These are phyloP conservation scores for Fusarium sacchari DNA, from an alignment of 2,329 filamentous ascomycete genomes.

Conservation along the genomic window DNA sequence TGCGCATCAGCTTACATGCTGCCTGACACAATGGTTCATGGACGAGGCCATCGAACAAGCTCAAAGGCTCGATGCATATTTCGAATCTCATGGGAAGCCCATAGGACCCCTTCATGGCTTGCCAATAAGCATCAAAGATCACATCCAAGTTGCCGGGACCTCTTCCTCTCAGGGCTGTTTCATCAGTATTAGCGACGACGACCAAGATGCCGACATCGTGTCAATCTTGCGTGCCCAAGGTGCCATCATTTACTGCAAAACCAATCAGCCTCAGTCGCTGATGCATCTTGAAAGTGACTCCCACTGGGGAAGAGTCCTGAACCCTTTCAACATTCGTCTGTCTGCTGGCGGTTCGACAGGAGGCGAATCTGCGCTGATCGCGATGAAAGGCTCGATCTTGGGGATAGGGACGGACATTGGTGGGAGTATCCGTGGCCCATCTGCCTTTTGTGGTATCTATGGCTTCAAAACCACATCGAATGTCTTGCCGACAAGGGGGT, in stretches of 20 bases:
- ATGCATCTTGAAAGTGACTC: slow-evolving; percentile 65
- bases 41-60: slow-evolving; percentile 23
- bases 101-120: slow-evolving; percentile 28
- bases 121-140: slow-evolving; percentile 35
- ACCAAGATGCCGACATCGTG: slow-evolving; percentile 52
- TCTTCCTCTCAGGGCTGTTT: slow-evolving; percentile 19
- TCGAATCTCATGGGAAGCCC: not conserved
- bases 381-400: slow-evolving; percentile 41
- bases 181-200: slow-evolving; percentile 16
- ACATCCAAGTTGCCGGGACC: slow-evolving; percentile 26
- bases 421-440: slow-evolving; percentile 12
- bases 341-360: slow-evolving; percentile 71
- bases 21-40: slow-evolving; percentile 35
- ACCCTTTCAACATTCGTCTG: slow-evolving; percentile 68
- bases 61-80: slow-evolving; percentile 11
- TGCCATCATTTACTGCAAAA: slow-evolving; percentile 74
- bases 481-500: slow-evolving; percentile 15
- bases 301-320: slow-evolving; percentile 68
- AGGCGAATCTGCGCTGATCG: slow-evolving; percentile 55
- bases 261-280: slow-evolving; percentile 66
- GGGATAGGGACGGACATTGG: slow-evolving; percentile 19
- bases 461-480: slow-evolving; percentile 21
- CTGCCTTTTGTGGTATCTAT: slow-evolving; percentile 22
- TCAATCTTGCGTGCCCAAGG: slow-evolving; percentile 67
- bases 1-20: slow-evolving; percentile 33